Evolutionary conservation across 495 filamentous ascomycete species (phyloP), one percentile per base, ranked within the genome.

Genomic region (Aspergillus incahuasiensis): DNA sequence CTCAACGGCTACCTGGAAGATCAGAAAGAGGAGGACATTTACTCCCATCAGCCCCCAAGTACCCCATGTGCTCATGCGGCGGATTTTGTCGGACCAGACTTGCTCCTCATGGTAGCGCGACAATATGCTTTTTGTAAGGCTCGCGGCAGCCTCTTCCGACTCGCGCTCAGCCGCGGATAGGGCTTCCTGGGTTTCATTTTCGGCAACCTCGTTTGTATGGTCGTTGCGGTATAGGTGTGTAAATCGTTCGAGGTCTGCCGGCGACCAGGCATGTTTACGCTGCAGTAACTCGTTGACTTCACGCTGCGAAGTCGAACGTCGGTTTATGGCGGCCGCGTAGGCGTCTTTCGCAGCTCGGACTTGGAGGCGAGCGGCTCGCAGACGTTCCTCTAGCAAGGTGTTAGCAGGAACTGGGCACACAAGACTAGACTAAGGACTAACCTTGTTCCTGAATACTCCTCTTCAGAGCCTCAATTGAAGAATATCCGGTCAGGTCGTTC

Each of bases 41-140:
- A 97, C 80, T 6, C 94, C 92, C 94, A 98, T 97, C 60, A 98
- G 72, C 0, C 94, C 94, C 86, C 95, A 97, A 2, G 94, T 98
- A 20, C 94, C 91, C 94, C 94, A 98, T 5, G 94, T 97, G 61
- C 85, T 90, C 82, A 96, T 96, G 55, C 94, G 77, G 40, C 94
- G 81, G 66, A 98, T 98, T 66, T 95, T 94, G 65, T 98, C 94
- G 62, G 88, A 92, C 94, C 94, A 98, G 44, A 98, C 96, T 77
- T 98, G 94, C 72, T 98, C 94, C 71, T 98, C 94, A 72, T 98
- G 94, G 73, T 98, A 98, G 24, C 94, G 84, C 25, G 85, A 85
- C 30, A 97, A 75, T 55, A 97, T 97, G 34, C 81, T 82, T 38
- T 85, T 82, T 65, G 85, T 89, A 45, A 98, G 74, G 63, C 83